Conservation (phyloP, 768 basidiomycete genomes). For the Fomitopsis serialis region DNA sequence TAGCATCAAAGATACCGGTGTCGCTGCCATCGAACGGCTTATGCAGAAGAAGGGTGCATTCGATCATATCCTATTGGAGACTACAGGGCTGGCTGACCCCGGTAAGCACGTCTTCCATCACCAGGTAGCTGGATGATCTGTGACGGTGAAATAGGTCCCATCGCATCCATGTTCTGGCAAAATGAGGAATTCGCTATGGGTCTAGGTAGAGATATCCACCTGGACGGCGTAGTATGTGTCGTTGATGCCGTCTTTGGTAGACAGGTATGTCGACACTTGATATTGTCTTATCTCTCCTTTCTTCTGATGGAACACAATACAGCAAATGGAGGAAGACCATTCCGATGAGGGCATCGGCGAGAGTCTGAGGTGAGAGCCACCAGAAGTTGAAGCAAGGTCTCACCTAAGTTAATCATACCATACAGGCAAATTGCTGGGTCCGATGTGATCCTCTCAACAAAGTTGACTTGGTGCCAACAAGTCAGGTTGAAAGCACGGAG, state of each 20-base stretch:
- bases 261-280: conserved; percentile 30
- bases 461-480: conserved; percentile 59
- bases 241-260: conserved; percentile 84
- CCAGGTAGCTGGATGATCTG: not conserved
- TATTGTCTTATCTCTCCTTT: not conserved
- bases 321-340: conserved; percentile 88
- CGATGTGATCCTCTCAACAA: conserved; percentile 91
- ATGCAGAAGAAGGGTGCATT: conserved; percentile 84
- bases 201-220: conserved; percentile 60
- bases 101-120: conserved; percentile 38
- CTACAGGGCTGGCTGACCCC: conserved; percentile 94
- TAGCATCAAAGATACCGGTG: conserved; percentile 90
- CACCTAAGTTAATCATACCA: no score
- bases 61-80: conserved; percentile 93
- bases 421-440: conserved; percentile 90
- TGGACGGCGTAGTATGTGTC: conserved; percentile 91
- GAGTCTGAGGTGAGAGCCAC: conserved; percentile 80
- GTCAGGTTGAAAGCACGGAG: conserved; percentile 45
- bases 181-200: conserved; percentile 77
- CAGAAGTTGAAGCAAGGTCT: no score
- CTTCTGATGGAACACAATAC: not conserved
- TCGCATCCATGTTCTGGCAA: conserved; percentile 82
- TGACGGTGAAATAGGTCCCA: conserved; percentile 50
- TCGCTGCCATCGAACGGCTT: conserved; percentile 90
- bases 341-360: conserved; percentile 64